These are phyloP conservation scores for Quercus wislizeni DNA, from an alignment of 306 rosid species.

Conservation along the genomic window DNA sequence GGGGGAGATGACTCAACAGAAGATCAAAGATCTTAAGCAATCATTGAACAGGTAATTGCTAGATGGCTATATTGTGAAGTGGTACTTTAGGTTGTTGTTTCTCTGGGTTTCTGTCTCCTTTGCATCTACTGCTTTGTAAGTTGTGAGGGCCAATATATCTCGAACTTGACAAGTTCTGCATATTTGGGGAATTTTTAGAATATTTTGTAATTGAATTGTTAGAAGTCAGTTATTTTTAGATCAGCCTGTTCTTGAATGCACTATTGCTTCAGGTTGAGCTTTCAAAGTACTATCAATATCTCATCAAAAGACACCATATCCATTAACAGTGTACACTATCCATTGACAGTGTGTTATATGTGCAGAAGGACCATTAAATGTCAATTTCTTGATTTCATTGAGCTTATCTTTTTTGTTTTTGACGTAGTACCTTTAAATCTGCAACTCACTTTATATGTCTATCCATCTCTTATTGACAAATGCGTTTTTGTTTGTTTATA, in stretches of 20 bases:
- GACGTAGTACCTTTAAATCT: background rate
- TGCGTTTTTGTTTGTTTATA: constrained; percentile 47
- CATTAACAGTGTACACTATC: background rate
- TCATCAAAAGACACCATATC: background rate
- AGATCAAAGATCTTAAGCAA: constrained; percentile 65
- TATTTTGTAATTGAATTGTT: background rate
- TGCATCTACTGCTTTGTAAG: background rate
- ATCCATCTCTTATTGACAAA: constrained; percentile 14
- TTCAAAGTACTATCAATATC: background rate
- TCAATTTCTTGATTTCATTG: background rate
- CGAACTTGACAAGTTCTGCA: background rate
- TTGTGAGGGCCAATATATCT: background rate
- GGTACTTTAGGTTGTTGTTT: background rate
- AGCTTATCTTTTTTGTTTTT: background rate
- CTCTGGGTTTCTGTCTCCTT: background rate
- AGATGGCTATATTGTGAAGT: background rate
- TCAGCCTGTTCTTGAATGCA: background rate
- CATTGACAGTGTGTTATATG: background rate
- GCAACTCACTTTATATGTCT: background rate
- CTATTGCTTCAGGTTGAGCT: background rate
- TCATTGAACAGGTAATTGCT: constrained; percentile 71
- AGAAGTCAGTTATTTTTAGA: background rate
- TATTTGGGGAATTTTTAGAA: background rate
- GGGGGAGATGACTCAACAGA: constrained; percentile 68
- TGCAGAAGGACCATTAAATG: background rate